Evolutionary conservation across 2,329 filamentous ascomycete genomes (phyloP), one percentile per base, ranked within the genome.

Genomic region (Colletotrichum incanum): DNA sequence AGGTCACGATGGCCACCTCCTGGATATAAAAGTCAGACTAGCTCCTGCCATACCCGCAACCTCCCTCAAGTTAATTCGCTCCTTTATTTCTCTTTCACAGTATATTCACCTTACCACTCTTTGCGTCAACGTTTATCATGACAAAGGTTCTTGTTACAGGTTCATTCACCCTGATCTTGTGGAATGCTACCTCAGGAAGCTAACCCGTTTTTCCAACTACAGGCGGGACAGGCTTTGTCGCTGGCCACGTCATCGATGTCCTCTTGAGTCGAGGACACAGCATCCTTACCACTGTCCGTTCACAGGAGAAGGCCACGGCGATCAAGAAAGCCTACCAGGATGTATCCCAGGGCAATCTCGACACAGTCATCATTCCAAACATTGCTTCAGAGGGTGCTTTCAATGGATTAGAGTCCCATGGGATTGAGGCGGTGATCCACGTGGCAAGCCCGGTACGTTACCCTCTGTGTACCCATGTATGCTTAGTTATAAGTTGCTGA

Each of bases 311-410:
- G 54, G 45, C 45, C 0, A 9, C 18, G 20, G 18, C 52, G 2
- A 16, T 72, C 16, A 37, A 31, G 9, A 26, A 28, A n/a, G 31
- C 54, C 2, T 69, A 65, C 39, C 18, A 26, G 39, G 60, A 69
- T 11, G 20, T 54, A 6, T 49, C 60, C 8, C 26, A 31, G 9
- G 31, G 47, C 0, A 76, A 80, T 39, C 81, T 86, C 2, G 80
- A 82, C 1, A 86, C 82, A 61, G 82, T 79, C 43, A 88, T 96
- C 70, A 93, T 97, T 14, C 87, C 90, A 61, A 93, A 97, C 75
- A 91, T 97, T 74, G 91, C 92, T 0, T 79, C 90, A 72, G 87
- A 91, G 28, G 89, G 88, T 20, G 93, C 93, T 28, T 96, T 96
- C 75, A 88, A 93, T 67, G 81, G 88, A 69, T 88, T 71, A 2